phyloP scores from a whole-genome alignment of 225 moss, liverwort and hornwort species.

The Asterella californica region DNA sequence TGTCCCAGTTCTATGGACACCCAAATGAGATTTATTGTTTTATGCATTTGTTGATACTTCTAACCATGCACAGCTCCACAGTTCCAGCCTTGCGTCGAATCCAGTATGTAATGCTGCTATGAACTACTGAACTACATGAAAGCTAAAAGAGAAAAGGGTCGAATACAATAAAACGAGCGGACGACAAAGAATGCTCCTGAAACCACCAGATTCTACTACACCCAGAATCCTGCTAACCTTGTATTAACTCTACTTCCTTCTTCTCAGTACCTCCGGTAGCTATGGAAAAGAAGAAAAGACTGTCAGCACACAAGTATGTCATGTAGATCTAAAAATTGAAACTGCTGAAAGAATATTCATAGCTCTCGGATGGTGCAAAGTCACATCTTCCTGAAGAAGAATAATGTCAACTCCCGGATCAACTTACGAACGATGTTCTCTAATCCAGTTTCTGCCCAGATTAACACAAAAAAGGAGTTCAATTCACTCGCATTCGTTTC shows the following conservation, averaged over 20 bases:
- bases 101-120: not conserved
- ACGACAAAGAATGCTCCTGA: not conserved
- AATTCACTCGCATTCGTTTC: too few species aligned
- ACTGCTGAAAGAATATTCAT: too few species aligned
- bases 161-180: too few species aligned
- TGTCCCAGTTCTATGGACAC: too few species aligned
- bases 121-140: conserved; percentile 1
- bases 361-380: conserved; percentile 83
- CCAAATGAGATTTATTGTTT: too few species aligned
- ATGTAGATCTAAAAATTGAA: not conserved
- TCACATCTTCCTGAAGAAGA: too few species aligned
- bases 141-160: too few species aligned
- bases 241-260: conserved; percentile 43
- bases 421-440: conserved; percentile 68
- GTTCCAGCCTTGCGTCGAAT: not conserved
- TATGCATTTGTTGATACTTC: too few species aligned
- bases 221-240: not conserved
- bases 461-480: not conserved
- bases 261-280: conserved; percentile 57
- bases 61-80: too few species aligned
- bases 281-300: conserved; percentile 1
- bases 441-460: conserved; percentile 61
- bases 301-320: not conserved
- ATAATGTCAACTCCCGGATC: conserved; percentile 82
- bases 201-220: not conserved